Base-by-base conservation (phyloP, 768 basidiomycete species). In the Boletus rubroflammeus region DNA sequence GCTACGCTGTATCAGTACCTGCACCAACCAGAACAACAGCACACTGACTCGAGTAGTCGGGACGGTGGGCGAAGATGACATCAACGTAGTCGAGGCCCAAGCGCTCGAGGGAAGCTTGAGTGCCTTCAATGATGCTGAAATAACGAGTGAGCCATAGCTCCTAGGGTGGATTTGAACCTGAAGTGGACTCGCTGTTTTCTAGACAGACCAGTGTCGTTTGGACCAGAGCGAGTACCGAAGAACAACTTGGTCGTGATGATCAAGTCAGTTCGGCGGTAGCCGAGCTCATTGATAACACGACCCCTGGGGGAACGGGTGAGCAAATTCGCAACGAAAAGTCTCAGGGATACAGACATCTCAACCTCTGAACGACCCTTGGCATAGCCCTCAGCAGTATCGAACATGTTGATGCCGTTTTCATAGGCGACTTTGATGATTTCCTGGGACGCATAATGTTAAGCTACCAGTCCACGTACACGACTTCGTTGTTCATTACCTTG, bases 161-260 rank as follows among this genome's bases (percentile, higher is more conserved):
- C 21, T 13, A 13, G 1, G 17, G 10, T 15, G 34, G 7, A n/a
- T 36, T 17, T 14, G 23, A 23, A 47, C 5, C n/a, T 14, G 19
- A 41, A 21, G 10, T 28, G 23, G 21, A 58, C 69, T 31, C 1
- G 64, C 70, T 70, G 68, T 53, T 67, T 68, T 48, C 66, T 67
- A 13, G 70, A 75, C 7, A 75, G 52, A 54, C 72, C 73, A 7
- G 57, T 65, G 46, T 73, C 73, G 45, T 78, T 78, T 10, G 77
- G 79, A 50, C 79, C 79, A 17, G 65, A 61, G 31, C 76, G 67
- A 28, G 78, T 76, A 32, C 83, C 83, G 58, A 82, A 83, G 72
- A 77, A 84, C 59, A 84, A 34, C 58, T 84, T 84, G 58, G 81
- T 84, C 29, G 79, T 75, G 58, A 84, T 71, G 62, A 84, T 65